phyloP scores from a whole-genome alignment of 2,329 filamentous ascomycete genomes.

The Microdochium paspali region DNA sequence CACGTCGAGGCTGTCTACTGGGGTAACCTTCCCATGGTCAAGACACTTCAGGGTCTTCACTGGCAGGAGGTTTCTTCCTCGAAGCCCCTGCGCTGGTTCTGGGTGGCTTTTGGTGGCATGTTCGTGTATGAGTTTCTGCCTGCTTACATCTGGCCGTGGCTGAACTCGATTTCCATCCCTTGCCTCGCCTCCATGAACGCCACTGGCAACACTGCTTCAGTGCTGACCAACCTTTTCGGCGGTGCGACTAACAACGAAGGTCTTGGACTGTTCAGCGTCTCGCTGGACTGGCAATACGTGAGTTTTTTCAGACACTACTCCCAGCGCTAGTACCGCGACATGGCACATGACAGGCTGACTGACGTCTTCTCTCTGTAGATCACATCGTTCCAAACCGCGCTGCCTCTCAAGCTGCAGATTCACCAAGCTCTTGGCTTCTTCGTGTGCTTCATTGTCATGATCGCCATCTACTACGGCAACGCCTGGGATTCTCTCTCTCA shows the following conservation, averaged over 20 bases:
- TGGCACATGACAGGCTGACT: no score
- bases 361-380: constrained; percentile 26
- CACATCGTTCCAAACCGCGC: constrained; percentile 40
- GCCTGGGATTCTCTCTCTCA: constrained; percentile 33
- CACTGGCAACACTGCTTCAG: constrained; percentile 30
- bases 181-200: constrained; percentile 43
- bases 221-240: constrained; percentile 39
- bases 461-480: constrained; percentile 41
- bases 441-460: constrained; percentile 38
- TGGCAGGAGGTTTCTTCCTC: constrained; percentile 40
- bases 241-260: constrained; percentile 43
- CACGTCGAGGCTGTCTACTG: constrained; percentile 48
- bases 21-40: constrained; percentile 41
- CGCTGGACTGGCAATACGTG: constrained; percentile 47
- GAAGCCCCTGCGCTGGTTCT: constrained; percentile 41
- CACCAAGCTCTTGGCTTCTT: constrained; percentile 36
- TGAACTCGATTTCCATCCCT: constrained; percentile 44
- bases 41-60: constrained; percentile 43
- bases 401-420: constrained; percentile 39
- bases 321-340: no score
- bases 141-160: constrained; percentile 44
- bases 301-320: no score
- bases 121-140: constrained; percentile 42
- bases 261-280: constrained; percentile 35
- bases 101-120: constrained; percentile 39